Evolutionary conservation across 305 asterid species (phyloP).

Genomic region (Solanum hybrid): DNA sequence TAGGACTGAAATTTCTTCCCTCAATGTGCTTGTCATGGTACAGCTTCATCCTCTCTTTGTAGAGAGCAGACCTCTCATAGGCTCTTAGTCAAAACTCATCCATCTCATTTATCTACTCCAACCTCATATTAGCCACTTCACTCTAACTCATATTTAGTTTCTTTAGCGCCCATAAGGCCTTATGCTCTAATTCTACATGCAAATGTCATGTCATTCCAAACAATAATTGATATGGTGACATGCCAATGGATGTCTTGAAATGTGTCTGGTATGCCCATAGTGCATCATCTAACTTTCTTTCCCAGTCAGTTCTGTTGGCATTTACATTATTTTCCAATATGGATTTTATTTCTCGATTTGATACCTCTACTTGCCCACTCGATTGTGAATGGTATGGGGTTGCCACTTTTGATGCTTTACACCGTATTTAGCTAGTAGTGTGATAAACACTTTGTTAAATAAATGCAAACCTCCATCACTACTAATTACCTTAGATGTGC

Average conservation of each 20-base stretch:
- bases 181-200: not conserved
- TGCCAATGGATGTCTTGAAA: not conserved
- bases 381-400: not conserved
- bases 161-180: not conserved
- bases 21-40: not conserved
- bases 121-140: not conserved
- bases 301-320: not conserved
- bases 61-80: not conserved
- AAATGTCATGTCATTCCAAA: not conserved
- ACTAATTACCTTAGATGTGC: not conserved
- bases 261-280: not conserved
- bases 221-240: too few relatives aligned
- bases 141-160: not conserved
- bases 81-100: not conserved
- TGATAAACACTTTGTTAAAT: not conserved
- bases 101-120: not conserved
- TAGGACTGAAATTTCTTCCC: not conserved
- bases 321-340: not conserved
- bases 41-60: not conserved
- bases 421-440: not conserved
- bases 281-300: not conserved
- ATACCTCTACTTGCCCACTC: not conserved
- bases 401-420: not conserved
- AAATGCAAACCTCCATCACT: not conserved
- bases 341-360: not conserved